phyloP scores from a whole-genome alignment of 305 asterid species.

The Caryopteris hybrid region DNA sequence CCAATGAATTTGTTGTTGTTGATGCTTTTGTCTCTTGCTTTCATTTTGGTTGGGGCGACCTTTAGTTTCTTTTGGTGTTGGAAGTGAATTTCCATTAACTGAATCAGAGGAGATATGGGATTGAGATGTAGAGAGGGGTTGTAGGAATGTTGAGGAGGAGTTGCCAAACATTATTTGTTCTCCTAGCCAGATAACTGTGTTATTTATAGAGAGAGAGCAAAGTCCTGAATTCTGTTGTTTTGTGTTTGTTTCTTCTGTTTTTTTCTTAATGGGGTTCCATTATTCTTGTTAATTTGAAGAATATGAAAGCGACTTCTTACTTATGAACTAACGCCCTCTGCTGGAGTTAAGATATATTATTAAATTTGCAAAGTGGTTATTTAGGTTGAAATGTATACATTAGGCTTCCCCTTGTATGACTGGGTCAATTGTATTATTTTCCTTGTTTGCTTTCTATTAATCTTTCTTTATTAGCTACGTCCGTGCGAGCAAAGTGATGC shows the following conservation, averaged over 20 bases:
- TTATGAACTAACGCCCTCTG: neutral
- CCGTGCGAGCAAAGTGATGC: too few species aligned
- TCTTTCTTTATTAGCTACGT: too few species aligned
- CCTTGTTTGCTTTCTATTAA: too few species aligned
- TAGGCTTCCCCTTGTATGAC: neutral
- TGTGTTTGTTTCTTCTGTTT: conserved; percentile 10
- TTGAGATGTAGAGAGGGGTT: neutral
- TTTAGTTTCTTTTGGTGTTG: conserved; percentile 27
- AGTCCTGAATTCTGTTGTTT: neutral
- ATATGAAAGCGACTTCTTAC: conserved; percentile 3
- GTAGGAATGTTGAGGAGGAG: conserved; percentile 1
- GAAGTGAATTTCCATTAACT: conserved; percentile 51
- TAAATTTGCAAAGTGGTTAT: neutral
- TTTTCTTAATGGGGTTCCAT: conserved; percentile 2
- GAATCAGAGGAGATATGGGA: neutral
- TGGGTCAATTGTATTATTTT: neutral
- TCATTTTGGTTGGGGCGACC: conserved; percentile 29
- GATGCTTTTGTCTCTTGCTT: conserved; percentile 25
- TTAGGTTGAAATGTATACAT: too few species aligned
- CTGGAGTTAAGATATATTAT: too few species aligned
- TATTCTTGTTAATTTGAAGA: neutral
- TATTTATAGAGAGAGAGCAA: neutral
- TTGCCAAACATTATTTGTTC: conserved; percentile 19
- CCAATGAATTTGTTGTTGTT: conserved; percentile 47
- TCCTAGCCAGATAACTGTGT: neutral